Conservation (phyloP, 1,284 basidiomycete genomes). For the Cryptococcus wingfieldii region DNA sequence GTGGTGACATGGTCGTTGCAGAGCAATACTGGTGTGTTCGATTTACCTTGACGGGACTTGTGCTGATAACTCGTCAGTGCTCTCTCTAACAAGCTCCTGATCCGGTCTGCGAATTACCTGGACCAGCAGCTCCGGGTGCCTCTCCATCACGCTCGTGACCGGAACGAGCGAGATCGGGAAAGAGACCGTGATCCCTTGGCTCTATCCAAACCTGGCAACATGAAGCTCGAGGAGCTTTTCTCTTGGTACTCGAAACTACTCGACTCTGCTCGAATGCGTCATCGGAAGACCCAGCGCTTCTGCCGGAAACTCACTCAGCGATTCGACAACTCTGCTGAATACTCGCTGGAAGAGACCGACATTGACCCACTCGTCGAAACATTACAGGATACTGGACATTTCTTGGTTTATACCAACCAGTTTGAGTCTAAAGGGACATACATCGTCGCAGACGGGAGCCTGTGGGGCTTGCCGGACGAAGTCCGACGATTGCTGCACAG, state of each 20-base stretch:
- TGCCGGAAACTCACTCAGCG: slow-evolving; percentile 76
- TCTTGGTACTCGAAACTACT: slow-evolving; percentile 90
- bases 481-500: slow-evolving; percentile 78
- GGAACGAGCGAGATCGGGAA: neutral
- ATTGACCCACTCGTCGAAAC: slow-evolving; percentile 75
- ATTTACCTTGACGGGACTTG: neutral
- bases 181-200: neutral
- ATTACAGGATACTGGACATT: slow-evolving; percentile 82
- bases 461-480: slow-evolving; percentile 75
- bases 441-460: slow-evolving; percentile 77
- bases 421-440: slow-evolving; percentile 93
- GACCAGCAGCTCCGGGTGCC: slow-evolving; percentile 87
- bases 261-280: slow-evolving; percentile 86
- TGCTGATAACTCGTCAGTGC: slow-evolving; percentile 53
- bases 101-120: slow-evolving; percentile 87
- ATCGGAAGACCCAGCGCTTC: slow-evolving; percentile 90
- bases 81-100: slow-evolving; percentile 82
- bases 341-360: slow-evolving; percentile 73
- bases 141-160: slow-evolving; percentile 23
- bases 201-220: slow-evolving; percentile 40
- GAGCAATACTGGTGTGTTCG: slow-evolving; percentile 78
- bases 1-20: slow-evolving; percentile 86
- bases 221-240: slow-evolving; percentile 77
- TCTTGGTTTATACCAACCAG: slow-evolving; percentile 86
- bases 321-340: slow-evolving; percentile 95